A percentile compares a stretch with the other conserved stretches of the same genome.
Evolutionary conservation across 192 early-diverging fungal genomes (phyloP).

Genomic region (Geranomyces michiganensis): DNA sequence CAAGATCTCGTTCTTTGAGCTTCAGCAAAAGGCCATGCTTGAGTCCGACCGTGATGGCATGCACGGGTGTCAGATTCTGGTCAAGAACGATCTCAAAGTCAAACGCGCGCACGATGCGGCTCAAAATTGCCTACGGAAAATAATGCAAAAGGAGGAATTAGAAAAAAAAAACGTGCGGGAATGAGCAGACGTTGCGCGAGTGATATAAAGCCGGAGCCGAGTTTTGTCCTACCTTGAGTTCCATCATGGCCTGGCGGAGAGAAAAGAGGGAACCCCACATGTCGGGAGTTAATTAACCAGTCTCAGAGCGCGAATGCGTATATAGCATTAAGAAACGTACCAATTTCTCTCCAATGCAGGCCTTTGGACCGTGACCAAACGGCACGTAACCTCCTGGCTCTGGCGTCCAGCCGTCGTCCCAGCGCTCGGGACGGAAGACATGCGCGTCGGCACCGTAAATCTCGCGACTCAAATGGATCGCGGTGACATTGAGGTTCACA

Average conservation of each 20-base stretch:
- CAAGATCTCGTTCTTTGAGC: not conserved
- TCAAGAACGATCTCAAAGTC: slow-evolving; percentile 3
- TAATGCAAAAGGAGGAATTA: not conserved
- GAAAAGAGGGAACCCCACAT: too few relatives aligned
- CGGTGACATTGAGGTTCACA: slow-evolving; percentile 33
- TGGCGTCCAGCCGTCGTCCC: slow-evolving; percentile 15
- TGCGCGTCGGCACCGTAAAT: slow-evolving; percentile 38
- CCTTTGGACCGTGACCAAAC: slow-evolving; percentile 43
- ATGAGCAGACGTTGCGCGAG: too few relatives aligned
- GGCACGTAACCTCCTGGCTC: slow-evolving; percentile 41
- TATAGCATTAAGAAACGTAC: too few relatives aligned
- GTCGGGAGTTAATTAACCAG: too few relatives aligned
- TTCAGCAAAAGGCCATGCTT: slow-evolving; percentile 6
- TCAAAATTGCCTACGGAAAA: not conserved
- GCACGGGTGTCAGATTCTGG: not conserved
- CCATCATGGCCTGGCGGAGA: slow-evolving; percentile 13
- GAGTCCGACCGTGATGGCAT: not conserved
- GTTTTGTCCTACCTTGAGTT: not conserved
- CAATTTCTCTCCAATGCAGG: slow-evolving; percentile 41
- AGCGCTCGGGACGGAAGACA: slow-evolving; percentile 47
- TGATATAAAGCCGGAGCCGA: too few relatives aligned
- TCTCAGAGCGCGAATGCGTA: too few relatives aligned
- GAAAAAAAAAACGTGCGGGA: too few relatives aligned
- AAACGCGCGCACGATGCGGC: not conserved
- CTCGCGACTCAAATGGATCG: slow-evolving; percentile 33